phyloP scores from a whole-genome alignment of 139 green algal genomes.

The Marvania coccoides region DNA sequence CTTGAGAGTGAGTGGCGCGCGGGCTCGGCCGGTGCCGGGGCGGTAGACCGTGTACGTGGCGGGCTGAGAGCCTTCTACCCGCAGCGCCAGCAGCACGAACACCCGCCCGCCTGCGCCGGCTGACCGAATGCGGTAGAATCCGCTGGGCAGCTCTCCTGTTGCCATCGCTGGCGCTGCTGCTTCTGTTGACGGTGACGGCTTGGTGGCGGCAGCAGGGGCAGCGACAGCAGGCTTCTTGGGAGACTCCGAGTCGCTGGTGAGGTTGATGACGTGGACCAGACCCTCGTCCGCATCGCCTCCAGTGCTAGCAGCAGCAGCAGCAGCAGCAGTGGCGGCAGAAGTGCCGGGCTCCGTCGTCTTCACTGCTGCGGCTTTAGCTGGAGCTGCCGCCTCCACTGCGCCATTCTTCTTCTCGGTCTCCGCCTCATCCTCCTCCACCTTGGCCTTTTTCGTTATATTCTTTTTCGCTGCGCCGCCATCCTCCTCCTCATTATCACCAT shows the following conservation, averaged over 20 bases:
- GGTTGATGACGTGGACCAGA: too few species aligned
- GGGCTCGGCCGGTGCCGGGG: constrained; percentile 12
- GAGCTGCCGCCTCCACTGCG: neutral
- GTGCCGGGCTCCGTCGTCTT: neutral
- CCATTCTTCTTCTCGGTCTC: neutral
- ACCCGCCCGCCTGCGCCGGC: neutral
- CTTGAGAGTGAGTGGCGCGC: constrained; percentile 4
- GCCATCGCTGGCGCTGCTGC: neutral
- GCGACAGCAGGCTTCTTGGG: neutral
- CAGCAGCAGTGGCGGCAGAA: neutral
- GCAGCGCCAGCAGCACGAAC: constrained; percentile 26
- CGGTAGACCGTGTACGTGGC: constrained; percentile 10
- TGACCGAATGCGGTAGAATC: constrained; percentile 9
- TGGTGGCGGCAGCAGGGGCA: neutral
- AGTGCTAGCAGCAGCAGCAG: neutral
- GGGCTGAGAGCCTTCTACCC: neutral
- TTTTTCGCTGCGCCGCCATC: neutral
- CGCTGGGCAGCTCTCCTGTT: neutral
- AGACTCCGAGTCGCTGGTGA: too few species aligned
- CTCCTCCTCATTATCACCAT: neutral
- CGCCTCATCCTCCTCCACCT: neutral
- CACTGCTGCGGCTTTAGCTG: neutral
- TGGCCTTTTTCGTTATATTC: too few species aligned
- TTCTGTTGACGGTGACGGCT: too few species aligned
- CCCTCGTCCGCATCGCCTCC: neutral